Conservation (phyloP, 2,329 filamentous ascomycete species). For the Cladorrhinum sp. region DNA sequence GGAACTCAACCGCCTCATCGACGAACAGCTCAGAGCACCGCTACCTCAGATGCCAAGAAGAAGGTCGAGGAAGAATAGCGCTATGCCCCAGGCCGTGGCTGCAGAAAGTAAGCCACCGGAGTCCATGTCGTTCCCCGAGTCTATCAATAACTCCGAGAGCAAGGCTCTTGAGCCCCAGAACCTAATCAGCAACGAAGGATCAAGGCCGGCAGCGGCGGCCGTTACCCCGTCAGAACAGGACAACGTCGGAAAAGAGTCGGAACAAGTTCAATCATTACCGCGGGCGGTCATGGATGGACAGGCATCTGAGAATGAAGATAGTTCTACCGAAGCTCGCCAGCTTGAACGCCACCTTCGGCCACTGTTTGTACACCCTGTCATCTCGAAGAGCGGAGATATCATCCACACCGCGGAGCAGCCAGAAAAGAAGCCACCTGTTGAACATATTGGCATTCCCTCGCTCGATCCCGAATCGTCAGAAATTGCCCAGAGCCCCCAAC, state of each 20-base stretch:
- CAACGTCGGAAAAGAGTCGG: neutral
- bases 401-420: neutral
- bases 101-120: slow-evolving; percentile 2
- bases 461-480: neutral
- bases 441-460: neutral
- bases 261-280: neutral
- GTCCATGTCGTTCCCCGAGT: neutral
- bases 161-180: slow-evolving; percentile 6
- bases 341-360: neutral
- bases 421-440: neutral
- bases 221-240: neutral
- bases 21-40: slow-evolving; percentile 38
- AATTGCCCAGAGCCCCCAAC: neutral
- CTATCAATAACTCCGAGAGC: slow-evolving; percentile 1
- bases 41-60: slow-evolving; percentile 32
- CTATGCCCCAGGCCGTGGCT: slow-evolving; percentile 4
- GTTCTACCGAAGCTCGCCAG: neutral
- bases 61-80: slow-evolving; percentile 23
- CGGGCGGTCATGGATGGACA: neutral
- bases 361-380: slow-evolving; percentile 2
- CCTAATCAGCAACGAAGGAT: neutral
- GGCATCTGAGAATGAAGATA: neutral
- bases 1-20: slow-evolving; percentile 44
- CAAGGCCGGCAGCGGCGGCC: neutral
- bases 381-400: slow-evolving; percentile 1